phyloP scores from a whole-genome alignment of 257 asterid species.

The Cinchona pubescens region DNA sequence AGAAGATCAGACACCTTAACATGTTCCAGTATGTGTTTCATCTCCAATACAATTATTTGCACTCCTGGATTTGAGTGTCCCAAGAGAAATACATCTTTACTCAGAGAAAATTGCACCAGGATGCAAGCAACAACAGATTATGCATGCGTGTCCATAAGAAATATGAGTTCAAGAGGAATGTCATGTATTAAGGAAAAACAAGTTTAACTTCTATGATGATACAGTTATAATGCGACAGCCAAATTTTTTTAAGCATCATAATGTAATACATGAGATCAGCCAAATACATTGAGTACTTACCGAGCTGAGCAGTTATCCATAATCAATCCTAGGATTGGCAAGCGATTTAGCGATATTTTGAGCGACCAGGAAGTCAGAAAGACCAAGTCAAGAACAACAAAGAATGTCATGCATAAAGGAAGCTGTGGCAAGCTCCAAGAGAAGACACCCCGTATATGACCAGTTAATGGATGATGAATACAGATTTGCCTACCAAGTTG shows the following conservation, averaged over 20 bases:
- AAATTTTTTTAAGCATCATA: background rate
- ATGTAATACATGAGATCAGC: constrained; percentile 75
- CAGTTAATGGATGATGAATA: background rate
- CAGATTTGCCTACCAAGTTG: too few relatives aligned
- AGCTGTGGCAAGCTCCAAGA: background rate
- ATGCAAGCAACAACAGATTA: background rate
- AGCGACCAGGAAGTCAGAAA: constrained; percentile 56
- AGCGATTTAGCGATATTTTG: constrained; percentile 73
- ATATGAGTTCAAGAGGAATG: background rate
- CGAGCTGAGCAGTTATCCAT: constrained; percentile 69
- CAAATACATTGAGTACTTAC: constrained; percentile 74
- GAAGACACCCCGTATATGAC: background rate
- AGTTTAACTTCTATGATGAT: background rate
- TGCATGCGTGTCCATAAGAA: background rate
- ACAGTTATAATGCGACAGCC: background rate
- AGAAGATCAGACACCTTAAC: constrained; percentile 49
- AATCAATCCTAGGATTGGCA: constrained; percentile 77
- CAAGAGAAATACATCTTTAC: constrained; percentile 56
- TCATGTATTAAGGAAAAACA: too few relatives aligned
- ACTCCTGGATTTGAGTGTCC: constrained; percentile 79
- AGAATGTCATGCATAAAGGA: background rate
- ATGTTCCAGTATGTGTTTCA: constrained; percentile 47
- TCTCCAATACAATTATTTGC: constrained; percentile 64
- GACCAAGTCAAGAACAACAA: constrained; percentile 17
- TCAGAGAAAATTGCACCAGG: constrained; percentile 40